Conservation (phyloP, 2,329 filamentous ascomycete genomes). For the Didymella pinodella region DNA sequence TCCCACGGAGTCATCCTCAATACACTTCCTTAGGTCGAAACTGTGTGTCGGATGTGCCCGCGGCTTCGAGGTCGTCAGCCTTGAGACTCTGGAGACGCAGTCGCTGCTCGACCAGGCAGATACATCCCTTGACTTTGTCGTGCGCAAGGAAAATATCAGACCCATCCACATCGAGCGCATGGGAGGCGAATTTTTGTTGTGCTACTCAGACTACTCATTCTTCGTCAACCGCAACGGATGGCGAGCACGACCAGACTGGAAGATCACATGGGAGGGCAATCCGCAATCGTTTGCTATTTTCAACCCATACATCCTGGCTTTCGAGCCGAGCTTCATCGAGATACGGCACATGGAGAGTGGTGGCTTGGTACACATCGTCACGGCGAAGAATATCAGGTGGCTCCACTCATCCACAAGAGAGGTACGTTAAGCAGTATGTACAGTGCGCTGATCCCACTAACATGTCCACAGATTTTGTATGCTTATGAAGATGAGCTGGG, state of each 20-base stretch:
- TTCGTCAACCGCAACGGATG: constrained; percentile 99
- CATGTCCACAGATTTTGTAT: constrained; percentile 80
- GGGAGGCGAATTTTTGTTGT: constrained; percentile 95
- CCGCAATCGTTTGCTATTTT: constrained; percentile 93
- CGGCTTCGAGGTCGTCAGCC: constrained; percentile 95
- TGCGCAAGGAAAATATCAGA: constrained; percentile 88
- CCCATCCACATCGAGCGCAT: constrained; percentile 97
- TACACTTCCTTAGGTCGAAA: constrained; percentile 96
- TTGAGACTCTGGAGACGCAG: constrained; percentile 98
- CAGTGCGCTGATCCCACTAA: neutral
- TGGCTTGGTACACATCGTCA: constrained; percentile 90
- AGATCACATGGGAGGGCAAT: constrained; percentile 95
- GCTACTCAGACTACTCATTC: constrained; percentile 98
- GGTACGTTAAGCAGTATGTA: constrained; percentile 61
- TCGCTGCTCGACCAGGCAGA: constrained; percentile 96
- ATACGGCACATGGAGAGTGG: constrained; percentile 94
- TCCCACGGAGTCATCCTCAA: constrained; percentile 95
- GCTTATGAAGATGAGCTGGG: constrained; percentile 96
- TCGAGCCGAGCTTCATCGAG: constrained; percentile 97
- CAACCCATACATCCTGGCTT: constrained; percentile 95
- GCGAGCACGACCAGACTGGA: constrained; percentile 95
- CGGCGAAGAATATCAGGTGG: constrained; percentile 96
- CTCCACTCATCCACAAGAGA: constrained; percentile 96
- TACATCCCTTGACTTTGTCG: constrained; percentile 96
- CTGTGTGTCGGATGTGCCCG: constrained; percentile 94